Percentiles rank a stretch among this genome's conserved stretches.
Evolutionary conservation across 2,329 filamentous ascomycete species (phyloP).

Genomic region (Pezizomycotina sp.): DNA sequence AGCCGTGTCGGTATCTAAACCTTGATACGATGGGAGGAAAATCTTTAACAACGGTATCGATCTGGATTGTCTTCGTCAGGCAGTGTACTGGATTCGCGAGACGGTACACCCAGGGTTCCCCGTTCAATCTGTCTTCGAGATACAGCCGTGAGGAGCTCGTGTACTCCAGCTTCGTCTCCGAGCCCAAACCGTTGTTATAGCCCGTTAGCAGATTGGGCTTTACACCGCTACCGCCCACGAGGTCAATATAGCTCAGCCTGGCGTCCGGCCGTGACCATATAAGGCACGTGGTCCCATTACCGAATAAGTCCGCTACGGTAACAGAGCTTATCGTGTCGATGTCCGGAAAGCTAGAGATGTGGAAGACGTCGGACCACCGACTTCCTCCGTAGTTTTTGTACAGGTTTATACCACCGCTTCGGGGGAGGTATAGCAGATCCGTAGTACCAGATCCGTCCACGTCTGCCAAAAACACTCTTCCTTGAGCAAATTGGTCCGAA

Average conservation of each 20-base stretch:
- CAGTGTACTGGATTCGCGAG: slow-evolving; percentile 8
- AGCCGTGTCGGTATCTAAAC: slow-evolving; percentile 20
- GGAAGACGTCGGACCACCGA: not conserved
- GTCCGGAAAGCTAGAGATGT: slow-evolving; percentile 2
- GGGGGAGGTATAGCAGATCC: slow-evolving; percentile 7
- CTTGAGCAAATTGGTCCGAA: slow-evolving; percentile 7
- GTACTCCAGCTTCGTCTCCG: slow-evolving; percentile 4
- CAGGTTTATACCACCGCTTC: not conserved
- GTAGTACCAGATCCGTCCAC: slow-evolving; percentile 12
- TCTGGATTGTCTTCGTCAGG: not conserved
- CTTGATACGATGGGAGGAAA: not conserved
- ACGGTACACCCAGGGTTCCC: slow-evolving; percentile 4
- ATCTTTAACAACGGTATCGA: not conserved
- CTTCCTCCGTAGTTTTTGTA: slow-evolving; percentile 13
- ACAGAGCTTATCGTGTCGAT: slow-evolving; percentile 4
- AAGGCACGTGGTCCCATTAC: slow-evolving; percentile 12
- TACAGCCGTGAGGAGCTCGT: slow-evolving; percentile 8
- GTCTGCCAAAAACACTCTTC: slow-evolving; percentile 5
- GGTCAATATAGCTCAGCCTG: slow-evolving; percentile 11
- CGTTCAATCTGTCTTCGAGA: slow-evolving; percentile 1
- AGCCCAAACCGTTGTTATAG: slow-evolving; percentile 5
- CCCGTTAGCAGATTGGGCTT: slow-evolving; percentile 10
- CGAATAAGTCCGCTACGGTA: slow-evolving; percentile 7
- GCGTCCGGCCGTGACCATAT: slow-evolving; percentile 1
- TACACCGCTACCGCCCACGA: slow-evolving; percentile 1